A percentile compares a stretch with the other conserved stretches of the same genome.
Conservation (phyloP, 192 early-diverging fungal species). For the Phycomyces nitens region DNA sequence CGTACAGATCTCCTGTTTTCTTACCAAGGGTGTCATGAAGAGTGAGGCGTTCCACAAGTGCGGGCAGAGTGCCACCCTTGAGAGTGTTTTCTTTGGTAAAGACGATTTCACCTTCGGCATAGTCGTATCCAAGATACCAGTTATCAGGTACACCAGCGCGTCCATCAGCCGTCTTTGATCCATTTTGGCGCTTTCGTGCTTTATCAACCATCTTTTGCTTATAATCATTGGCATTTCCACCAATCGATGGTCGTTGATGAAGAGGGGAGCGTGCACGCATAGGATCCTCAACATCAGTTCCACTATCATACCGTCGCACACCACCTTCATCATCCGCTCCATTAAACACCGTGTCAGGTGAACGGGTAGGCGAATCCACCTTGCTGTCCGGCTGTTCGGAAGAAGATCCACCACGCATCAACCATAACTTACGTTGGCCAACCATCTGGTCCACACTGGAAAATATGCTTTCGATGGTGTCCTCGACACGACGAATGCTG, state of each 20-base stretch:
- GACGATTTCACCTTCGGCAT: constrained; percentile 68
- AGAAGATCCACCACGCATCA: constrained; percentile 11
- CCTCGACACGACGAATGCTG: constrained; percentile 12
- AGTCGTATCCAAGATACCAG: constrained; percentile 87
- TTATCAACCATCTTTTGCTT: constrained; percentile 47
- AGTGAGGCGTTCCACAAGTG: constrained; percentile 86
- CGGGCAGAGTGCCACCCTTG: constrained; percentile 84
- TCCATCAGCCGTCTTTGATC: constrained; percentile 2
- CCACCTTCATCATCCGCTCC: neutral
- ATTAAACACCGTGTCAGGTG: neutral
- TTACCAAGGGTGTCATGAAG: constrained; percentile 70
- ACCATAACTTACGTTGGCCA: constrained; percentile 16
- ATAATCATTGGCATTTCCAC: constrained; percentile 1
- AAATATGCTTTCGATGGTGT: constrained; percentile 21
- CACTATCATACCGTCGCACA: neutral
- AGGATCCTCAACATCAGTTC: neutral
- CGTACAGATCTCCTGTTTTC: constrained; percentile 30
- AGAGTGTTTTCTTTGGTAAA: constrained; percentile 84
- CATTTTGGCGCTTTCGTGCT: constrained; percentile 10
- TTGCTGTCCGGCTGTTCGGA: too few species aligned
- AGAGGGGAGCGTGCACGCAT: neutral
- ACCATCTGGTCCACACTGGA: constrained; percentile 26
- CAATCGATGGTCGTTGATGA: constrained; percentile 7
- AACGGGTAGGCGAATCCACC: too few species aligned
- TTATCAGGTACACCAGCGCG: constrained; percentile 37